A percentile compares a stretch with the other conserved stretches of the same genome.
These are phyloP conservation scores for Trichosporon coremiiforme DNA, from an alignment of 1,284 basidiomycete genomes.

Conservation along the genomic window DNA sequence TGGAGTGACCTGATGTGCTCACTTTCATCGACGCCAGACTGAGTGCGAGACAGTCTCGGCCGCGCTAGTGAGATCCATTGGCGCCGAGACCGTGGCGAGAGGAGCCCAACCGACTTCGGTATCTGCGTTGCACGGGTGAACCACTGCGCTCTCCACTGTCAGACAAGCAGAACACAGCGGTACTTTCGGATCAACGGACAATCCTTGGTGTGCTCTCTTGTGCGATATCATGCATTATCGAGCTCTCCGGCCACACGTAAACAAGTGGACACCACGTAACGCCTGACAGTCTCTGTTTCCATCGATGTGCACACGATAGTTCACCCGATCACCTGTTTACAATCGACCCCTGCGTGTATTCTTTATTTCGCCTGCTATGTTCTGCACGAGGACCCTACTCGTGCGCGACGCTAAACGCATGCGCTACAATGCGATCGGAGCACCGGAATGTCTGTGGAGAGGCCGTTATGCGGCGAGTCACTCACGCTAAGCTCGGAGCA, in stretches of 20 bases:
- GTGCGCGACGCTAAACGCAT: not conserved
- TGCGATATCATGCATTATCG: too few relatives aligned
- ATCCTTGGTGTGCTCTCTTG: too few relatives aligned
- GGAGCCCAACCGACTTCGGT: too few relatives aligned
- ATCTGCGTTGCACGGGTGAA: too few relatives aligned
- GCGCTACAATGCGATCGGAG: not conserved
- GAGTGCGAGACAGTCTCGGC: not conserved
- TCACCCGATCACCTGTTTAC: not conserved
- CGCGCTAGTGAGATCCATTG: not conserved
- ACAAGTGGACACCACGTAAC: not conserved
- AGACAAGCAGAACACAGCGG: too few relatives aligned
- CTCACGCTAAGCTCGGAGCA: not conserved
- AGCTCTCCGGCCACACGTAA: too few relatives aligned
- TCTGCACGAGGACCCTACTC: not conserved
- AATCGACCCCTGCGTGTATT: not conserved
- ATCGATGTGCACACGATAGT: not conserved
- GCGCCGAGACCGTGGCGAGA: too few relatives aligned
- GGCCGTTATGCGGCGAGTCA: not conserved
- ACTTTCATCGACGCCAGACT: too few relatives aligned
- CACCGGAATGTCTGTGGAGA: not conserved
- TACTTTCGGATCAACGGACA: too few relatives aligned
- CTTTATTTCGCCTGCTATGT: not conserved
- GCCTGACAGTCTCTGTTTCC: not conserved
- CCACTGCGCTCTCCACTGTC: too few relatives aligned
- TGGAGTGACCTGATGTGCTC: too few relatives aligned